Evolutionary conservation across 192 early-diverging fungal species (phyloP), one percentile per base, ranked within the genome.

Genomic region (Podila minutissima): DNA sequence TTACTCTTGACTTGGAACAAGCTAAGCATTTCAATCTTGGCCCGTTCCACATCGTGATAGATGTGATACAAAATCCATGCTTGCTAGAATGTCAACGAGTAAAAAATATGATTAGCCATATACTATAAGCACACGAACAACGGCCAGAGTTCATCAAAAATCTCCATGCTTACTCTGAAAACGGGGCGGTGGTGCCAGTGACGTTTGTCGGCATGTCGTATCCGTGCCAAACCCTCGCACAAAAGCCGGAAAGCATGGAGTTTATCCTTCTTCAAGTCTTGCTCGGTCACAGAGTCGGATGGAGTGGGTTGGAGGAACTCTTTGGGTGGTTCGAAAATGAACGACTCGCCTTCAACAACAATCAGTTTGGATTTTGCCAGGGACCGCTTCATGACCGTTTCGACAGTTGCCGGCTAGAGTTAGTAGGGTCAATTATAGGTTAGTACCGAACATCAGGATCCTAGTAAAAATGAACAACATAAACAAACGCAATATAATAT

Each of bases 181-280:
- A 86, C 82, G 1, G 91, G 92, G 37, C 89, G 86, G 67, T 95
- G 94, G 33, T 93, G 90, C 91, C 91, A 93, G 22, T 86, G 78
- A 9, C 88, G 88, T 71, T 90, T 94, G 61, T 94, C 93, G 10
- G 84, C 65, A 60, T 74, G 74, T 49, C 89, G 85, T 33, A 94
- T 87, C 20, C 86, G 74, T 22, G 69, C 72, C 13, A 92, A 64
- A 24, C 78, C 83, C n/a, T 84, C 74, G 51, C 68, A 75, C 20
- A 83, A 65, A 19, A 71, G n/a, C 5, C 73, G 75, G 72, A 85
- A 91, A 2, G 88, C 89, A 22, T 76, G 32, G 10, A 65, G 51
- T 53, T 85, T 69, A 15, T 74, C 60, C 15, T 67, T 77, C 8
- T 72, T 66, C 22, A 64, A 38, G 57, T 78, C 69, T 5, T 50